Percentiles rank a stretch among this genome's conserved stretches.
Evolutionary conservation across 129 eudicot species (phyloP).

Genomic region (Gnaphalium uliginosum): DNA sequence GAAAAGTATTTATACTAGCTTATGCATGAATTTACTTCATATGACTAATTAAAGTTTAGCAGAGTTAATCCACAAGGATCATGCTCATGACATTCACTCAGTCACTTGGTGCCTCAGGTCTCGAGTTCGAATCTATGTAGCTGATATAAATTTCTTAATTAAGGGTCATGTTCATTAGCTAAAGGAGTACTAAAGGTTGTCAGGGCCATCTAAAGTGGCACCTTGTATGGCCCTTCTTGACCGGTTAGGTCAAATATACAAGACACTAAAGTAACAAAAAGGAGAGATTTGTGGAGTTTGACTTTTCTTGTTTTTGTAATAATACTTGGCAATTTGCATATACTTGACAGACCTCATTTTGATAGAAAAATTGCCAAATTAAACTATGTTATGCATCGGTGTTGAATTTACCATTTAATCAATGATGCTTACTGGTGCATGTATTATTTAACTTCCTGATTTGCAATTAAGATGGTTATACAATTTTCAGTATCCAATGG

Average conservation of each 20-base stretch:
- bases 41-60: background rate
- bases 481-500: background rate
- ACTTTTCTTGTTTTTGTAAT: background rate
- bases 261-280: background rate
- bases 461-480: background rate
- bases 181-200: background rate
- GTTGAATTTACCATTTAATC: too few species aligned
- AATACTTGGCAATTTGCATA: too few species aligned
- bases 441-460: background rate
- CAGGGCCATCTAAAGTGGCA: background rate
- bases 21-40: too few species aligned
- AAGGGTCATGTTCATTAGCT: background rate
- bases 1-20: too few species aligned
- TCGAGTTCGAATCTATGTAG: background rate
- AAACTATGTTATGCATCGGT: too few species aligned
- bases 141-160: background rate
- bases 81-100: background rate
- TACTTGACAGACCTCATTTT: too few species aligned
- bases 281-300: background rate
- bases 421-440: background rate
- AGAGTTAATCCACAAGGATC: background rate
- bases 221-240: background rate
- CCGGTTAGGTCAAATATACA: background rate
- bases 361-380: too few species aligned
- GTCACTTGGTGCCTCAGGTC: background rate